These are phyloP conservation scores for Cucurbita pepo DNA, from an alignment of 306 rosid genomes.

Conservation along the genomic window DNA sequence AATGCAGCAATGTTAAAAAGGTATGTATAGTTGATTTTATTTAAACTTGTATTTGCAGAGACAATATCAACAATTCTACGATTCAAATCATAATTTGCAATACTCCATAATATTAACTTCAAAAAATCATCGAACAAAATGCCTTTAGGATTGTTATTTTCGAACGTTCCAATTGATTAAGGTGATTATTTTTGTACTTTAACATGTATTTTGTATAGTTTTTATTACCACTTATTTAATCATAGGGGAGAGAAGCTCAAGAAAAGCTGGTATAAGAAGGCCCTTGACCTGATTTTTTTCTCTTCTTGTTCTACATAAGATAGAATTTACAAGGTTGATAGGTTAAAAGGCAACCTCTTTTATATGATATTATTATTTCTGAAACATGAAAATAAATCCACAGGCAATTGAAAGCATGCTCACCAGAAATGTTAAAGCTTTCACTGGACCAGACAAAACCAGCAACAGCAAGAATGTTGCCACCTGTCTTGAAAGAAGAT, in stretches of 20 bases:
- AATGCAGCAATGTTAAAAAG: too few species aligned
- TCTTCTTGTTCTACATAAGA: neutral
- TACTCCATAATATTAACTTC: too few species aligned
- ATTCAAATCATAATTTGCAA: too few species aligned
- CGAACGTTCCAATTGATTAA: neutral
- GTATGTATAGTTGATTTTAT: too few species aligned
- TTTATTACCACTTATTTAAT: neutral
- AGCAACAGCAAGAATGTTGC: constrained; percentile 74
- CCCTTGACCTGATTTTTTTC: neutral
- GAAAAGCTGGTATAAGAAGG: neutral
- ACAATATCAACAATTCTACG: too few species aligned
- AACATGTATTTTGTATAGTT: neutral
- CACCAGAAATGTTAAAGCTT: constrained; percentile 81
- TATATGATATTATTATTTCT: neutral
- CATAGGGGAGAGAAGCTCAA: neutral
- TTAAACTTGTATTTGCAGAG: too few species aligned
- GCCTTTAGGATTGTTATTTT: neutral
- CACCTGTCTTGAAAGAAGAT: constrained; percentile 37
- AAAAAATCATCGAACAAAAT: neutral
- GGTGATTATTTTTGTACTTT: neutral
- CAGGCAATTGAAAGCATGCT: constrained; percentile 16
- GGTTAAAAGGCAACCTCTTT: neutral
- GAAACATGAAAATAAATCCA: neutral
- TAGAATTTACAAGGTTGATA: neutral
- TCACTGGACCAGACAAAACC: constrained; percentile 82